These are phyloP conservation scores for Verticillium dahliae DNA, from an alignment of 2,329 filamentous ascomycete genomes.

Conservation along the genomic window DNA sequence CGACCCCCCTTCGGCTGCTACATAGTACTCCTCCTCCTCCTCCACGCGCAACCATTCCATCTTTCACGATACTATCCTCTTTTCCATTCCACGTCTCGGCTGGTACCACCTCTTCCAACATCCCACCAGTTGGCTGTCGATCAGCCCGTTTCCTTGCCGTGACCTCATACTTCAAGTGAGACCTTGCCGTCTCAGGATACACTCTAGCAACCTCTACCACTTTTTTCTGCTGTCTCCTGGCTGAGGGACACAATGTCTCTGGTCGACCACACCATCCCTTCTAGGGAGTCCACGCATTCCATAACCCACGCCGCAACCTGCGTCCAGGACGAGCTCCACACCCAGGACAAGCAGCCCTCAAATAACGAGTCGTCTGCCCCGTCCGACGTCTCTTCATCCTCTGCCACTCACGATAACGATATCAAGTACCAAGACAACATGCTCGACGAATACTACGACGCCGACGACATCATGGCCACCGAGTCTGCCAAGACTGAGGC, in stretches of 20 bases:
- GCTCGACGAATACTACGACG: slow-evolving; percentile 14
- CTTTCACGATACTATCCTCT: not conserved
- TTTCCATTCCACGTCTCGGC: slow-evolving; percentile 1
- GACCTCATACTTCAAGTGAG: slow-evolving; percentile 7
- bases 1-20: not conserved
- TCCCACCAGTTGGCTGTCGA: slow-evolving; percentile 1
- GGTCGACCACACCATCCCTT: slow-evolving; percentile 10
- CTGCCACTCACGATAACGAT: slow-evolving; percentile 9
- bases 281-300: slow-evolving; percentile 11
- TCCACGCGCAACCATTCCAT: not conserved
- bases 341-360: slow-evolving; percentile 3
- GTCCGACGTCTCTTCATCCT: slow-evolving; percentile 9
- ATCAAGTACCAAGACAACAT: slow-evolving; percentile 13
- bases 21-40: not conserved
- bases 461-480: slow-evolving; percentile 10
- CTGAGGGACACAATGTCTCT: slow-evolving; percentile 10
- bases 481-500: slow-evolving; percentile 12
- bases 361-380: slow-evolving; percentile 11
- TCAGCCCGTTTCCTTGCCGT: slow-evolving; percentile 3
- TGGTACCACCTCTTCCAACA: not conserved
- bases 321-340: slow-evolving; percentile 4
- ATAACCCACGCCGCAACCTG: not conserved
- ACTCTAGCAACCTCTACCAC: slow-evolving; percentile 5
- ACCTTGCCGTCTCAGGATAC: slow-evolving; percentile 8
- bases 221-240: not conserved